Conservation (phyloP, 345 rosid genomes). For the Reutealis trisperma region DNA sequence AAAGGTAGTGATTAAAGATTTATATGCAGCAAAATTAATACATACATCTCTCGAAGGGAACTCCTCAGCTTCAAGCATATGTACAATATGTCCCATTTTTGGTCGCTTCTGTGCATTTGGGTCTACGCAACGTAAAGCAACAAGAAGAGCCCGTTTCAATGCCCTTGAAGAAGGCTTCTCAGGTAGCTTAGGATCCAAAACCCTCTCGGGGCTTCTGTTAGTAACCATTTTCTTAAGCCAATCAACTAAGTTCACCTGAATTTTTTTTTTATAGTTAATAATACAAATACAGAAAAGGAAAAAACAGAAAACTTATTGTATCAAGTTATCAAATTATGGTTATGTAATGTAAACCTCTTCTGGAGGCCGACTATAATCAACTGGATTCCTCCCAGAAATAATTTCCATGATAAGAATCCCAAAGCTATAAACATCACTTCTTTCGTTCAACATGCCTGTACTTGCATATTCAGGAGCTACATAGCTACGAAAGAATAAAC, state of each 20-base stretch:
- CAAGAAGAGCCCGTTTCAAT: conserved; percentile 75
- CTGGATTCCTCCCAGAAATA: conserved; percentile 84
- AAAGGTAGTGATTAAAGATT: not conserved
- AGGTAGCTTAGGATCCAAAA: conserved; percentile 77
- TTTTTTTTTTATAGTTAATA: conserved; percentile 14
- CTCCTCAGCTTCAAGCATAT: conserved; percentile 95
- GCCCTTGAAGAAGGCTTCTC: conserved; percentile 77
- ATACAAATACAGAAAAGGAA: conserved; percentile 3
- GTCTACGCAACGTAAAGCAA: conserved; percentile 87
- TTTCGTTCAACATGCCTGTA: conserved; percentile 63
- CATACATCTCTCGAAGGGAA: conserved; percentile 63
- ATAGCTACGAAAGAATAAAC: conserved; percentile 48
- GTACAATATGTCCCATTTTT: conserved; percentile 81
- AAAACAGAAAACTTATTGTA: not conserved
- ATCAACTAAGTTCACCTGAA: conserved; percentile 85
- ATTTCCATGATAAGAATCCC: conserved; percentile 91
- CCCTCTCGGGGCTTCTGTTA: conserved; percentile 73
- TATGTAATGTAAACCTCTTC: conserved; percentile 58
- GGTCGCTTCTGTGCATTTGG: conserved; percentile 76
- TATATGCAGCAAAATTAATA: not conserved
- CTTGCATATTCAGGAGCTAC: conserved; percentile 98
- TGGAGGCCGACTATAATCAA: conserved; percentile 83
- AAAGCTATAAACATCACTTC: conserved; percentile 74
- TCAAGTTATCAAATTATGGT: conserved; percentile 6
- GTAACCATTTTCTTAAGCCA: conserved; percentile 90